Percentiles rank a stretch among this genome's conserved stretches.
Conservation (phyloP, 2,329 filamentous ascomycete species). For the Emergomyces africanus region DNA sequence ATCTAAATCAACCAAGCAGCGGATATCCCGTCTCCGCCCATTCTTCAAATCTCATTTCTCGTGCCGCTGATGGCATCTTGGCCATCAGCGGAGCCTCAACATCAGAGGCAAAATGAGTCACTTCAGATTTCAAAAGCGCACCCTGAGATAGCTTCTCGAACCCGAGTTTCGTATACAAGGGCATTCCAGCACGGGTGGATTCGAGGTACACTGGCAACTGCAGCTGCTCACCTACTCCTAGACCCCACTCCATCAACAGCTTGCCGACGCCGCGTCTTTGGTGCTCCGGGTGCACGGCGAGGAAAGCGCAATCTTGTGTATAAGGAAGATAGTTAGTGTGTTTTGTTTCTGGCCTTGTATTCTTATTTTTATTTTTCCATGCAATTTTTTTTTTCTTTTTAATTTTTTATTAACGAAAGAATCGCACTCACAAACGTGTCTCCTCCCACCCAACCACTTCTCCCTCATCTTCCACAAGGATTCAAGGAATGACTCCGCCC, state of each 20-base stretch:
- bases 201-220: conserved; percentile 27
- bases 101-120: conserved; percentile 24
- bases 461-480: conserved; percentile 32
- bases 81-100: conserved; percentile 33
- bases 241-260: conserved; percentile 27
- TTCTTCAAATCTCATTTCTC: conserved; percentile 23
- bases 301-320: conserved; percentile 22
- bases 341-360: no score
- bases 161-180: conserved; percentile 28
- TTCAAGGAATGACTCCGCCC: conserved; percentile 32
- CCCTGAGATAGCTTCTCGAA: conserved; percentile 29
- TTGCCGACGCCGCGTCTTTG: conserved; percentile 29
- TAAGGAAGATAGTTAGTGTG: no score
- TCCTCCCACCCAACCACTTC: conserved; percentile 28
- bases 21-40: conserved; percentile 15
- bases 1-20: not conserved
- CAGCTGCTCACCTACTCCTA: conserved; percentile 25
- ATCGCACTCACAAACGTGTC: conserved; percentile 33
- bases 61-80: conserved; percentile 25
- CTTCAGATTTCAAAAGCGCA: conserved; percentile 27
- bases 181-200: conserved; percentile 23
- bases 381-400: no score
- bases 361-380: no score
- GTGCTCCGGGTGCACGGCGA: conserved; percentile 32
- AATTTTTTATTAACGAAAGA: no score